Evolutionary conservation across 805 yeast species (phyloP), one percentile per base, ranked within the genome.

Genomic region (Vanderwaltozyma polyspora): DNA sequence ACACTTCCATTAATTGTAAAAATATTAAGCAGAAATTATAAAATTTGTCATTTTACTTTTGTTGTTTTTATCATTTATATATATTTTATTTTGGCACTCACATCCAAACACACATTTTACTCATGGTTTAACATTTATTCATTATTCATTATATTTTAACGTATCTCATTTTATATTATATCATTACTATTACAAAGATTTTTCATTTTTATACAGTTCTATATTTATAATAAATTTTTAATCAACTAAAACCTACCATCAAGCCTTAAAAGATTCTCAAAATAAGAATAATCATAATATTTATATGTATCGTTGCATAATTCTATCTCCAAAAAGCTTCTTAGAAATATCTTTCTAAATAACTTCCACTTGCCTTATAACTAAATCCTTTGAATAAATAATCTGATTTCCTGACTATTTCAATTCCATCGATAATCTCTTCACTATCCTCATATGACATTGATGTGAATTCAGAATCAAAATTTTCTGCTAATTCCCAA

Each of bases 401-500:
- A 25, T 42, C 40, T 7, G 42, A 36, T 33, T 18, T 31, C 29
- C 46, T 39, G 3, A 15, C 26, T 4, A 32, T 24, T 11, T 35
- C 28, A 6, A 26, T 29, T n/a, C n/a, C 19, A 9, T 25, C 22
- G 14, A 21, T 29, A 21, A 29, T 32, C 16, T 32, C 34, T 22
- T 47, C 43, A 29, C 50, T 40, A 19, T 40, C 48, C n/a, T 49
- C 54, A 29, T 76, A 64, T 25, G 68, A 67, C 78, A 82, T 68
- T 7, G 68, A 68, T 0, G 95, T 85, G 58, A 85, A 85, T 39
- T 81, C 87, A 8, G 67, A 58, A 42, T 83, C 84, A 51, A 85
- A 85, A 49, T 85, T 85, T 52, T 85, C 95, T 0, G 95, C 95
- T 35, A 80, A 52, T 30, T 67, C 76, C 17, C 93, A 89, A 49